Evolutionary conservation across 23 red algal species (phyloP).

Genomic region (Cyanidioschyzon merolae): DNA sequence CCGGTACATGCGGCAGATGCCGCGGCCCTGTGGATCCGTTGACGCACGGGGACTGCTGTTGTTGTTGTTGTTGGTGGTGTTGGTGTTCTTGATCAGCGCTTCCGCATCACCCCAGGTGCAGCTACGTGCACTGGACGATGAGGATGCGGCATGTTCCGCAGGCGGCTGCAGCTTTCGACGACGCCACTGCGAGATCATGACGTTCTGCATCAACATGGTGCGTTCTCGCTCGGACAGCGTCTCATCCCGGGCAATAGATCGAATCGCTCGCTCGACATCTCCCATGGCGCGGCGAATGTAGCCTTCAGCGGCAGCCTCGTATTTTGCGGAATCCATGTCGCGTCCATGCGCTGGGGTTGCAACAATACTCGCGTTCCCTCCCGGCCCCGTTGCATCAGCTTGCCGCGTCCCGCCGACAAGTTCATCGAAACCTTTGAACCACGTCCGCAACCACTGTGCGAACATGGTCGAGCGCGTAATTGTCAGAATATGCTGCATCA

Average conservation of each 20-base stretch:
- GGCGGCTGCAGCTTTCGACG: not conserved
- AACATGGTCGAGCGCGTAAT: conserved; percentile 98
- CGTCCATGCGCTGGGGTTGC: not conserved
- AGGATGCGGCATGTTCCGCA: not conserved
- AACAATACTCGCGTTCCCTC: not conserved
- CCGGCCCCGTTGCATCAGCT: not conserved
- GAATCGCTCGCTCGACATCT: conserved; percentile 76
- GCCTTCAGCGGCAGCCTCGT: not conserved
- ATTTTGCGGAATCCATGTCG: not conserved
- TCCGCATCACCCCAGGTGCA: not conserved
- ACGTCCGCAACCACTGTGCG: conserved; percentile 80
- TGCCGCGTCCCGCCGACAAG: not conserved
- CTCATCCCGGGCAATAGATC: conserved; percentile 58
- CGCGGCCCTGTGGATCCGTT: not conserved
- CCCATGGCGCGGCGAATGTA: conserved; percentile 52
- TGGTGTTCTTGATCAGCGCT: not conserved
- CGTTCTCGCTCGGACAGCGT: conserved; percentile 43
- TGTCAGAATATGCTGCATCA: conserved; percentile 71
- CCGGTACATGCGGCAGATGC: not conserved
- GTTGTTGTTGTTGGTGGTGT: not conserved
- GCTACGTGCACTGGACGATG: not conserved
- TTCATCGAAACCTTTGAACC: conserved; percentile 37
- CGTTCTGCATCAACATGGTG: conserved; percentile 82
- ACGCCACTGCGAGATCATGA: conserved; percentile 66
- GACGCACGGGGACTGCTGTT: not conserved